Base-by-base conservation (phyloP, 2,329 filamentous ascomycete genomes). In the Botryotinia globosa region DNA sequence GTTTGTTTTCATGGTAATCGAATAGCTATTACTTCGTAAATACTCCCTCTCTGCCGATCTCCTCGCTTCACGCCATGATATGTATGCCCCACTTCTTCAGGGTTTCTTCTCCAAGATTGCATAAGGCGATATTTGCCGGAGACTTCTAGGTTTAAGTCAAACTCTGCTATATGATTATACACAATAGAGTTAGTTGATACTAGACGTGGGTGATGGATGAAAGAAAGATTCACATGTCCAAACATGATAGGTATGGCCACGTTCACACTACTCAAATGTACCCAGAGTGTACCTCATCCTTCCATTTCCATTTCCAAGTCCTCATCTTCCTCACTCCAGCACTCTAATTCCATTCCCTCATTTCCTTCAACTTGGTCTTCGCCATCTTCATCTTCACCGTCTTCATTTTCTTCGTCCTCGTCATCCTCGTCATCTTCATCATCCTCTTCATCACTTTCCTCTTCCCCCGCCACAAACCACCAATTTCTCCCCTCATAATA, bases 61-160 rank as follows among this genome's bases (percentile, higher is more conserved):
- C 25, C 64, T 54, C 22, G 34, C 64, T 39, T 66, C 34, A 9
- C n/a, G 9, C 3, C 2, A 56, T 8, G 16, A 9, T 2, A 42
- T 32, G 3, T 2, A 42, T 32, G 3, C 34, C 18, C 39, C 34
- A 56, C 65, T 32, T 67, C 10, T 16, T 42, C n/a, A 16, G 6
- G 18, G 56, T 3, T 1, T 67, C 25, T 16, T 20, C 42, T 56
- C 5, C 0, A 56, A 1, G 1, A 25, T 29, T 63, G 2, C 25
- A 54, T 1, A n/a, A 48, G 10, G 10, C 3, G 9, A 67, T 0
- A 42, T 14, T 29, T 1, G 7, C 1, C 22, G n/a, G 9, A 1
- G 10, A 5, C 5, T 2, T 29, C 16, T 8, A 8, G 7, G 7
- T 4, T 20, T 4, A 8, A 9, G 8, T 18, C 7, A 20, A 8